Conservation (phyloP, 129 eudicot species). For the Tagetes patula region DNA sequence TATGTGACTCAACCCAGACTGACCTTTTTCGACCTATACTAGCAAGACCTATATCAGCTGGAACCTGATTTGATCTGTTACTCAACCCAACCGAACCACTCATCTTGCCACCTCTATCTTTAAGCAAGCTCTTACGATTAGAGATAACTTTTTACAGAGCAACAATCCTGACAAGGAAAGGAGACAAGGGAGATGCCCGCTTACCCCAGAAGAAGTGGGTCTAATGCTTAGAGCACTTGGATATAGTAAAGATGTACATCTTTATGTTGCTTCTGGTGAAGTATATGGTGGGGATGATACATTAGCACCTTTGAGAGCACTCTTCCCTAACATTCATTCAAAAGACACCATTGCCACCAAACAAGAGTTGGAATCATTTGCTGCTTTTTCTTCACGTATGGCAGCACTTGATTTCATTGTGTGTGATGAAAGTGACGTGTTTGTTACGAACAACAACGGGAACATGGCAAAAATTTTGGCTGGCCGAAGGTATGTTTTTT, state of each 20-base stretch:
- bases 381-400: slow-evolving; percentile 82
- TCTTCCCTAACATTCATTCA: slow-evolving; percentile 79
- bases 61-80: neutral
- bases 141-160: slow-evolving; percentile 42
- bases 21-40: neutral
- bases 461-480: slow-evolving; percentile 92
- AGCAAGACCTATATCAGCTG: neutral
- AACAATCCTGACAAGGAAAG: slow-evolving; percentile 79
- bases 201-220: slow-evolving; percentile 94
- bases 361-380: slow-evolving; percentile 69
- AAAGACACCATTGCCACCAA: slow-evolving; percentile 70
- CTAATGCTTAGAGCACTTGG: slow-evolving; percentile 92
- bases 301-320: slow-evolving; percentile 79
- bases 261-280: slow-evolving; percentile 88
- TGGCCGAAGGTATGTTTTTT: slow-evolving; percentile 61
- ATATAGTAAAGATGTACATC: slow-evolving; percentile 58
- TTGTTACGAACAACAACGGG: slow-evolving; percentile 85
- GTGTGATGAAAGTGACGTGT: slow-evolving; percentile 79
- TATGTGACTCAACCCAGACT: neutral
- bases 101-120: neutral
- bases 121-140: slow-evolving; percentile 13
- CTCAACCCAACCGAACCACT: neutral
- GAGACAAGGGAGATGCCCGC: slow-evolving; percentile 90
- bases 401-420: slow-evolving; percentile 92
- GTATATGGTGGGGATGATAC: slow-evolving; percentile 88